phyloP scores from a whole-genome alignment of 225 moss, liverwort and hornwort species.

The Asterella californica region DNA sequence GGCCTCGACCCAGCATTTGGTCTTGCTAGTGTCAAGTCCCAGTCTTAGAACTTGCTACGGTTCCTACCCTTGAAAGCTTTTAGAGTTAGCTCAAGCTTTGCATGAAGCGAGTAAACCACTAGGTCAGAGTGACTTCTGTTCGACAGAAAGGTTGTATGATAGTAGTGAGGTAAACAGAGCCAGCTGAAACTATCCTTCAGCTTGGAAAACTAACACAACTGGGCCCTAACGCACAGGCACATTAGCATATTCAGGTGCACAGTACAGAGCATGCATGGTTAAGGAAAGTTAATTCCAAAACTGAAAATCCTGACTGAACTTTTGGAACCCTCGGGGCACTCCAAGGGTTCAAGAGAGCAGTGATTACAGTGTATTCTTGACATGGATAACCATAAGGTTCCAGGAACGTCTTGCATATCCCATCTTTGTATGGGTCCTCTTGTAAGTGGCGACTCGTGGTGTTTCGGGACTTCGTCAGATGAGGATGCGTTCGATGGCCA shows the following conservation, averaged over 20 bases:
- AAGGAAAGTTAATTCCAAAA: background rate
- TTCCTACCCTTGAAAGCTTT: background rate
- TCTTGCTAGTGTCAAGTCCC: background rate
- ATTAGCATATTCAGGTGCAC: background rate
- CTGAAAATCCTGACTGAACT: background rate
- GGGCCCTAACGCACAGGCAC: background rate
- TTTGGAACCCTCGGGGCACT: too few species aligned
- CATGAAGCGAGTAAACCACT: too few species aligned
- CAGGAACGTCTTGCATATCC: background rate
- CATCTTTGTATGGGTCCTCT: background rate
- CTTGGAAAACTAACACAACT: background rate
- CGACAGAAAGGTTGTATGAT: too few species aligned
- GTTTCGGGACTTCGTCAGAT: background rate
- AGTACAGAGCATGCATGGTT: background rate
- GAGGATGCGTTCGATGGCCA: background rate
- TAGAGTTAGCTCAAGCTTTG: too few species aligned
- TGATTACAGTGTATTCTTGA: background rate
- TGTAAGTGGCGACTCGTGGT: background rate
- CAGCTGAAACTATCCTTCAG: background rate
- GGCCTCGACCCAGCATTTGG: background rate
- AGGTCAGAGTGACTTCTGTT: too few species aligned
- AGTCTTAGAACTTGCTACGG: background rate
- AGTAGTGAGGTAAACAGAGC: too few species aligned
- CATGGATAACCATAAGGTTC: conserved; percentile 3
- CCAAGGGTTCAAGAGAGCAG: background rate